A percentile compares a stretch with the other conserved stretches of the same genome.
phyloP scores from a whole-genome alignment of 1,284 basidiomycete genomes.

The Blastosporella zonata region DNA sequence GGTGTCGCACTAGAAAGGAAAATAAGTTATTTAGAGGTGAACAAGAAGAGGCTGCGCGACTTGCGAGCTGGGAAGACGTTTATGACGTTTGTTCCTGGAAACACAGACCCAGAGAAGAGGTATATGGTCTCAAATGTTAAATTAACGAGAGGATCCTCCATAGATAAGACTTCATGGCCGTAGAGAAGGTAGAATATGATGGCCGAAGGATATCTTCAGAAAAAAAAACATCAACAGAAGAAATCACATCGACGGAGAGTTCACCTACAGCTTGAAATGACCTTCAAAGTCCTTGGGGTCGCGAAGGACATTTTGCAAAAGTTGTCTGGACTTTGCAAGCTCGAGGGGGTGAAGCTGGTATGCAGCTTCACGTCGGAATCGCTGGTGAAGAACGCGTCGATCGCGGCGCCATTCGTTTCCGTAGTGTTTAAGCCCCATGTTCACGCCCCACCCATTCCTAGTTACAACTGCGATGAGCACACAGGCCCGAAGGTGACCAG shows the following conservation, averaged over 20 bases:
- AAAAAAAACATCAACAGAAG: neutral
- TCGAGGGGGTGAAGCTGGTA: conserved; percentile 22
- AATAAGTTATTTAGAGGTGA: neutral
- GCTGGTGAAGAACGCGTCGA: conserved; percentile 28
- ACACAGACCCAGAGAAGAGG: conserved; percentile 7
- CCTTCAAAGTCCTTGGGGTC: conserved; percentile 18
- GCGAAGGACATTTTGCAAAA: conserved; percentile 23
- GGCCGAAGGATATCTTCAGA: conserved; percentile 24
- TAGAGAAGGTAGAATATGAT: conserved; percentile 28
- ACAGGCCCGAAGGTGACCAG: too few relatives aligned
- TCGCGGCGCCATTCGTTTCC: conserved; percentile 26
- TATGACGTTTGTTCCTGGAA: conserved; percentile 20
- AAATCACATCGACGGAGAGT: neutral
- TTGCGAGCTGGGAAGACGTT: conserved; percentile 23
- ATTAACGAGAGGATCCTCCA: conserved; percentile 27
- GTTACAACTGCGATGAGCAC: neutral
- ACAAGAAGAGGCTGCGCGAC: neutral
- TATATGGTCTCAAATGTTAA: conserved; percentile 21
- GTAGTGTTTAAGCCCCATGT: conserved; percentile 23
- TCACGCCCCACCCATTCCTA: conserved; percentile 25
- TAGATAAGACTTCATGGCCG: conserved; percentile 27
- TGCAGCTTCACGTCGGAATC: conserved; percentile 23
- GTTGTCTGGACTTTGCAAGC: conserved; percentile 20
- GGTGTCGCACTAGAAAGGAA: conserved; percentile 13
- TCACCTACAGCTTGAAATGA: conserved; percentile 26